Evolutionary conservation across 2,329 filamentous ascomycete species (phyloP).

Genomic region (Colletotrichum spaethianum): DNA sequence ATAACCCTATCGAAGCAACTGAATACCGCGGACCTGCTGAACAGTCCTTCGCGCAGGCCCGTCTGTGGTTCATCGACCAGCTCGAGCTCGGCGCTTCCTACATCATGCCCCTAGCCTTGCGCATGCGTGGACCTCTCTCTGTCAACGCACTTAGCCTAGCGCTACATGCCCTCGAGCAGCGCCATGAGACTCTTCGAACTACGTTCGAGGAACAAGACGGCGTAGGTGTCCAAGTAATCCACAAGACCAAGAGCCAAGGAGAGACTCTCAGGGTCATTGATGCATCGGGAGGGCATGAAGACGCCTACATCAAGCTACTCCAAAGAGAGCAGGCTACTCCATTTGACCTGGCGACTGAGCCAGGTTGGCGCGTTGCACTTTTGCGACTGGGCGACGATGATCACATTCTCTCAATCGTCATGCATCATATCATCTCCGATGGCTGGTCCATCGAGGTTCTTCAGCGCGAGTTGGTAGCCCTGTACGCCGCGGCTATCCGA

Average conservation of each 20-base stretch:
- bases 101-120: constrained; percentile 39
- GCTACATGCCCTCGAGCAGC: constrained; percentile 38
- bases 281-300: not conserved
- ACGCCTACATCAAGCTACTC: not conserved
- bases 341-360: constrained; percentile 9
- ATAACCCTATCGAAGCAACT: not conserved
- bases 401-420: constrained; percentile 8
- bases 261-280: constrained; percentile 3
- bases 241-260: not conserved
- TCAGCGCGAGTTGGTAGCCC: not conserved
- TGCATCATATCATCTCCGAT: constrained; percentile 28
- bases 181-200: constrained; percentile 44
- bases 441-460: constrained; percentile 8
- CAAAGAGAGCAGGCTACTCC: constrained; percentile 2
- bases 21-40: constrained; percentile 39
- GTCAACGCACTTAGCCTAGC: constrained; percentile 36
- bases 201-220: constrained; percentile 35
- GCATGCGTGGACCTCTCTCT: constrained; percentile 37
- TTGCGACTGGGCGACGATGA: not conserved
- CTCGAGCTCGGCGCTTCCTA: constrained; percentile 40
- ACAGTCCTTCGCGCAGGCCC: constrained; percentile 44
- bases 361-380: constrained; percentile 30
- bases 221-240: constrained; percentile 14
- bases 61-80: constrained; percentile 45
- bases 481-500: not conserved